These are phyloP conservation scores for Ceratocystis alfenasii DNA, from an alignment of 2,329 filamentous ascomycete species.

Conservation along the genomic window DNA sequence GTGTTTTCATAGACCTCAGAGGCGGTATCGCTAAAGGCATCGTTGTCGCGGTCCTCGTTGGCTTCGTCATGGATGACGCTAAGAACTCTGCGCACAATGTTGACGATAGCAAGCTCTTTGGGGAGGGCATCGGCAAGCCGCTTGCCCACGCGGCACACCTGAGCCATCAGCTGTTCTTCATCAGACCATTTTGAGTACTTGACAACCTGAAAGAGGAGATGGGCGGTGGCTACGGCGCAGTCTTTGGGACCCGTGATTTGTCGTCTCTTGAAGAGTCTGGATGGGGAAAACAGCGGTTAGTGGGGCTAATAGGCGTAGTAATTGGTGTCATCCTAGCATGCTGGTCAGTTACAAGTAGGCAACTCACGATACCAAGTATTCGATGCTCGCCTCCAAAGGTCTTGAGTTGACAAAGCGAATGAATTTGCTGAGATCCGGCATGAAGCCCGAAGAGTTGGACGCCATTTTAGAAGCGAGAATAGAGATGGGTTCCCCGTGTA, in stretches of 20 bases:
- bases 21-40: slow-evolving; percentile 45
- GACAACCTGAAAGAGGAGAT: slow-evolving; percentile 77
- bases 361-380: slow-evolving; percentile 68
- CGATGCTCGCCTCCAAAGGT: slow-evolving; percentile 68
- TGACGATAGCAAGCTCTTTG: slow-evolving; percentile 82
- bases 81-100: slow-evolving; percentile 82
- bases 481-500: too few species aligned
- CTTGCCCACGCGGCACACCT: slow-evolving; percentile 66
- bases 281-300: slow-evolving; percentile 6
- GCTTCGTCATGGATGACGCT: slow-evolving; percentile 86
- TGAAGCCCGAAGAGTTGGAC: slow-evolving; percentile 27
- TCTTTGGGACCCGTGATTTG: slow-evolving; percentile 80
- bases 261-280: slow-evolving; percentile 72
- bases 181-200: slow-evolving; percentile 68
- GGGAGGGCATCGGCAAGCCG: slow-evolving; percentile 74
- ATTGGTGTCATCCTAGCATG: neutral
- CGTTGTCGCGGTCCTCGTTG: slow-evolving; percentile 59
- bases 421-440: slow-evolving; percentile 66
- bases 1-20: slow-evolving; percentile 32
- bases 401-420: slow-evolving; percentile 66
- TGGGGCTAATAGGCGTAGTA: neutral
- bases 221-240: slow-evolving; percentile 82
- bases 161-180: slow-evolving; percentile 64
- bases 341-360: neutral
- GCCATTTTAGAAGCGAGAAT: neutral